phyloP scores from a whole-genome alignment of 176 grass and related monocot genomes.

The Puccinellia tenuiflora region DNA sequence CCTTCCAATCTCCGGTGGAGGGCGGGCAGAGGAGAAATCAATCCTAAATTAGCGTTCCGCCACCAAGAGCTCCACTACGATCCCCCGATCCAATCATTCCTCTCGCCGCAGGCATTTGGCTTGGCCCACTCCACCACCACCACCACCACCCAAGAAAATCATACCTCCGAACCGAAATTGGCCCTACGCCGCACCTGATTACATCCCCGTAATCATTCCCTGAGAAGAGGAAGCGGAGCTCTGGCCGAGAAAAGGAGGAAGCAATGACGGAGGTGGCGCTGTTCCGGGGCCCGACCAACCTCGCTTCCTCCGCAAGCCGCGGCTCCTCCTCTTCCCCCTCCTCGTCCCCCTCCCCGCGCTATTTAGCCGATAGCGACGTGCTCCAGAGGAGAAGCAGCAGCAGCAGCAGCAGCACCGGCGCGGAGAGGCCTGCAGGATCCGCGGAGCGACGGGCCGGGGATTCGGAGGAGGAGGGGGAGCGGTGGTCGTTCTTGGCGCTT shows the following conservation, averaged over 20 bases:
- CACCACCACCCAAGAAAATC: constrained; percentile 21
- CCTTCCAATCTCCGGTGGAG: constrained; percentile 13
- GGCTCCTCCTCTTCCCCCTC: constrained; percentile 2
- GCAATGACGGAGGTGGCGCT: constrained; percentile 66
- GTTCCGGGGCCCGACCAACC: constrained; percentile 40
- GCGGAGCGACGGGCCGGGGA: background rate
- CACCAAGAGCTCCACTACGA: constrained; percentile 43
- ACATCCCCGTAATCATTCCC: constrained; percentile 6
- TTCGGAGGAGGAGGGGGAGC: constrained; percentile 38
- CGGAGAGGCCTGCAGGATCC: constrained; percentile 16
- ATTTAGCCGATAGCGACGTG: constrained; percentile 45
- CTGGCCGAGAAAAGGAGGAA: constrained; percentile 26
- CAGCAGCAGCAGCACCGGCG: constrained; percentile 4
- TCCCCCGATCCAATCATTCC: constrained; percentile 28
- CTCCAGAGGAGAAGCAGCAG: constrained; percentile 18
- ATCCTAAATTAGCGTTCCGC: constrained; percentile 20
- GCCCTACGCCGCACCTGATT: constrained; percentile 33
- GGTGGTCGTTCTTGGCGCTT: constrained; percentile 75
- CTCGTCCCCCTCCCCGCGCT: constrained; percentile 25
- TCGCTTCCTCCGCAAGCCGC: constrained; percentile 44
- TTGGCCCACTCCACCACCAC: constrained; percentile 19
- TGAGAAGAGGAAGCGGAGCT: constrained; percentile 25
- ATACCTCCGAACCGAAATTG: background rate
- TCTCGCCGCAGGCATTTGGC: constrained; percentile 28
- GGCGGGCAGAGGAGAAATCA: background rate